Base-by-base conservation (phyloP, 495 filamentous ascomycete species). In the Tuber microsphaerosporum region DNA sequence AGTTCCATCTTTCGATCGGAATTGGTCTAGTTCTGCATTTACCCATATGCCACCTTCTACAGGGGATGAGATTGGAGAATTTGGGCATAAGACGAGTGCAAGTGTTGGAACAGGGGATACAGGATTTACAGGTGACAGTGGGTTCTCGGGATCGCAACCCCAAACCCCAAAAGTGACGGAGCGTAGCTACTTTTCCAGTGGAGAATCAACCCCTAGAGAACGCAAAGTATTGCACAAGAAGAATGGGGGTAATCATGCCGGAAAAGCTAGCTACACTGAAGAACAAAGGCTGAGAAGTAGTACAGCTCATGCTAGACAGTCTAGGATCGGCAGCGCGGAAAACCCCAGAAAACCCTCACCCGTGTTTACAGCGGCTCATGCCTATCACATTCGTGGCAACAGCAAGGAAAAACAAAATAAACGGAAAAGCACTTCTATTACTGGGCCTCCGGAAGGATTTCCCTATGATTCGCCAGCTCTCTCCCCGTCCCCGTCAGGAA, bases 101-200 rank as follows among this genome's bases (percentile, higher is more conserved):
- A 78, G 77, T 19, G 76, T 75, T 56, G 81, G 78, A 74, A 83
- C 84, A 45, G 80, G 77, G 34, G 83, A 85, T 46, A 82, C 78
- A 41, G 71, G 73, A 37, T 74, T 83, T 39, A 82, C 83, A 51
- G 73, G 74, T 56, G 81, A 83, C 41, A 80, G 77, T 82, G 81
- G 81, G 72, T 80, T 82, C 73, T 81, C 81, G 71, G 81, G 80
- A 70, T 80, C 77, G 69, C 81, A 75, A 77, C 79, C 77, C 83
- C 48, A 83, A 43, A 76, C 74, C 56, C 78, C 78, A 70, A 75
- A 74, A 81, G 84, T 48, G 94, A 95, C 45, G 84, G 95, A 99
- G 80, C 90, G 93, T 37, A 95, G 94, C 31, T 98, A 98, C 83
- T 97, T 97, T 82, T 98, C 95, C 2, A 93, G 93, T 9, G 91